Conservation (phyloP, 192 early-diverging fungal species). For the Coemansia sp. region DNA sequence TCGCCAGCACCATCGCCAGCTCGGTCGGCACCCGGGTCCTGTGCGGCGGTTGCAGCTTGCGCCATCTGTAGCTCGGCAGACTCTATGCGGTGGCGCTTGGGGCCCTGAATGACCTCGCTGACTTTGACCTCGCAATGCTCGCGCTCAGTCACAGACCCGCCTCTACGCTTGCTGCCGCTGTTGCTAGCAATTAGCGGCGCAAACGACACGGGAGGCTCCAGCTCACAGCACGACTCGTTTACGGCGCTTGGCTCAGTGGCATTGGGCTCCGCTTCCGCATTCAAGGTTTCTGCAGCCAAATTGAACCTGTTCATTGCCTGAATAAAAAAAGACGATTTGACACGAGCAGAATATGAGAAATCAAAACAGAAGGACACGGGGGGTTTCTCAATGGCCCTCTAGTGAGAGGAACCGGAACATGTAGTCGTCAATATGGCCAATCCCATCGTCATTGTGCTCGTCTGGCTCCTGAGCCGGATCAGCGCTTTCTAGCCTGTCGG, state of each 20-base stretch:
- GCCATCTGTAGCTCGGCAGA: neutral
- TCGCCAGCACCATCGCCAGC: neutral
- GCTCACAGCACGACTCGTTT: neutral
- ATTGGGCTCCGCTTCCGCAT: neutral
- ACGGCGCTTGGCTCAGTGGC: neutral
- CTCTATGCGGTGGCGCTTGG: conserved; percentile 27
- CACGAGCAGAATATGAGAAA: neutral
- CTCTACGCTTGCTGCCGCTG: conserved; percentile 27
- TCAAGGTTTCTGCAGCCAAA: neutral
- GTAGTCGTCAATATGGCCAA: conserved; percentile 73
- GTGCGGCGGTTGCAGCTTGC: neutral
- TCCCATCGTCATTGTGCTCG: conserved; percentile 40
- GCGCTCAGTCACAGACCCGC: conserved; percentile 3
- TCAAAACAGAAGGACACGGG: neutral
- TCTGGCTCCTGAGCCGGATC: conserved; percentile 1
- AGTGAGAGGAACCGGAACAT: conserved; percentile 59
- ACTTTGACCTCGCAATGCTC: neutral
- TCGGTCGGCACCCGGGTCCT: neutral
- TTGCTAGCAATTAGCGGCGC: neutral
- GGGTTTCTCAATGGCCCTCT: neutral
- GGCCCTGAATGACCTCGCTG: neutral
- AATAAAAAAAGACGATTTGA: neutral
- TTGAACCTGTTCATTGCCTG: neutral
- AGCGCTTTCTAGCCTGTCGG: neutral
- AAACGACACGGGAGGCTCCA: neutral